phyloP scores from a whole-genome alignment of 2,329 filamentous ascomycete species.

The Aureobasidium melanogenum region DNA sequence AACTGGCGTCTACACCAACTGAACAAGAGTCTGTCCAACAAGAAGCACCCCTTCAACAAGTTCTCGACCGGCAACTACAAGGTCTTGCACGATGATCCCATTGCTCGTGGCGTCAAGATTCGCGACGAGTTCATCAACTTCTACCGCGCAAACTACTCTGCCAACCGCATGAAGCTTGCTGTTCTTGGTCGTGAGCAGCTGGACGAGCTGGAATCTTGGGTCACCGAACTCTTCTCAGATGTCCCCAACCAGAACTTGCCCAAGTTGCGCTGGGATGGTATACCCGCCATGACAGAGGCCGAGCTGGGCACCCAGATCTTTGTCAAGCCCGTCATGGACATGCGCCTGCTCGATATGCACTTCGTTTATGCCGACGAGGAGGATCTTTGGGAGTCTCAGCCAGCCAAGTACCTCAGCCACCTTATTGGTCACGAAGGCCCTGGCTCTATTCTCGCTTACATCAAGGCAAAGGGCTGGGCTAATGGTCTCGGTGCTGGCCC shows the following conservation, averaged over 20 bases:
- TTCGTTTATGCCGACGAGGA: slow-evolving; percentile 87
- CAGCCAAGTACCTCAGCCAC: slow-evolving; percentile 78
- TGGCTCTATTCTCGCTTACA: slow-evolving; percentile 80
- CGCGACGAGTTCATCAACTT: slow-evolving; percentile 89
- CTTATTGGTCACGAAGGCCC: slow-evolving; percentile 88
- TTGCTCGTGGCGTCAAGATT: slow-evolving; percentile 72
- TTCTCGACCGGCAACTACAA: slow-evolving; percentile 87
- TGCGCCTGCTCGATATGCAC: slow-evolving; percentile 65
- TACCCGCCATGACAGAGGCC: slow-evolving; percentile 50
- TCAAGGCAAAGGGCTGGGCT: slow-evolving; percentile 86
- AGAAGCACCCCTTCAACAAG: slow-evolving; percentile 78
- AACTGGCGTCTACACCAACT: slow-evolving; percentile 81
- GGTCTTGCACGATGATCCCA: slow-evolving; percentile 73
- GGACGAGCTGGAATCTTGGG: slow-evolving; percentile 77
- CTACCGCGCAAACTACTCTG: slow-evolving; percentile 80
- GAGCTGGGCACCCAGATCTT: slow-evolving; percentile 66
- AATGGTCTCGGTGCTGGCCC: slow-evolving; percentile 73
- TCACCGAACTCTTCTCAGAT: slow-evolving; percentile 69
- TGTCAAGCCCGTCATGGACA: slow-evolving; percentile 87
- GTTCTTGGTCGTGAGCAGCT: slow-evolving; percentile 74
- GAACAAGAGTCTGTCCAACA: slow-evolving; percentile 79
- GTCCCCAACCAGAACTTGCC: slow-evolving; percentile 75
- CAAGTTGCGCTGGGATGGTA: slow-evolving; percentile 56
- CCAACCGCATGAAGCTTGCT: slow-evolving; percentile 88
- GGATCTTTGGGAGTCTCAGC: slow-evolving; percentile 66